Evolutionary conservation across 2,329 filamentous ascomycete species (phyloP), one percentile per base, ranked within the genome.

Genomic region (Sporothrix phasma): DNA sequence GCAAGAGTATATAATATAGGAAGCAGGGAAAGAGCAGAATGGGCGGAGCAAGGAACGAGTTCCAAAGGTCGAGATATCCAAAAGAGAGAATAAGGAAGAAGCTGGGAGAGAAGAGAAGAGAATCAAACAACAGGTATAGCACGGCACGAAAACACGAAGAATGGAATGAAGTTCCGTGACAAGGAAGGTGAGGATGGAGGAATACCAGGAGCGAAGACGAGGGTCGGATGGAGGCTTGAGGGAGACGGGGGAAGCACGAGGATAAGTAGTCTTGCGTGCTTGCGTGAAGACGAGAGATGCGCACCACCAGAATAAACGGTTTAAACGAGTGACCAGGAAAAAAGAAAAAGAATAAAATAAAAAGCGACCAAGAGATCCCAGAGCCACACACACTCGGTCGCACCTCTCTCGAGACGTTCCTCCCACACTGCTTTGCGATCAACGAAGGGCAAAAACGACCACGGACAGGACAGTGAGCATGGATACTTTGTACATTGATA

Each of bases 111-210:
- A 58, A 76, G 76, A 74, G 74, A 39, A 47, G 39, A 59, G 63
- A 31, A 63, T 46, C 53, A 51, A 51, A 66, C 65, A 39, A 62
- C 63, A 24, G 59, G 29, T 64, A 67, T 43, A 67, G 62, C 47
- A 67, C 45, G 56, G 59, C 51, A 66, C 65, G 61, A 61, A 76
- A 74, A 79, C 73, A 74, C 45, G 70, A 73, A 73, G 73, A 73
- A 78, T 76, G 74, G 77, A 71, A 61, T 80, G 77, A 76, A 76
- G 77, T 77, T 80, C 81, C 77, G 76, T 78, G 70, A 70, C 68
- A 74, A 76, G 41, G 63, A 64, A 64, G 61, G 51, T 54, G 19
- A 51, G 49, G 39, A 39, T 37, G 41, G 26, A 53, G 41, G 34
- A 66, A 64, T 37, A 73, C 31, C 43, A 73, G 72, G 71, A 72